phyloP scores from a whole-genome alignment of 345 rosid species.

The Eutrema heterophyllum region DNA sequence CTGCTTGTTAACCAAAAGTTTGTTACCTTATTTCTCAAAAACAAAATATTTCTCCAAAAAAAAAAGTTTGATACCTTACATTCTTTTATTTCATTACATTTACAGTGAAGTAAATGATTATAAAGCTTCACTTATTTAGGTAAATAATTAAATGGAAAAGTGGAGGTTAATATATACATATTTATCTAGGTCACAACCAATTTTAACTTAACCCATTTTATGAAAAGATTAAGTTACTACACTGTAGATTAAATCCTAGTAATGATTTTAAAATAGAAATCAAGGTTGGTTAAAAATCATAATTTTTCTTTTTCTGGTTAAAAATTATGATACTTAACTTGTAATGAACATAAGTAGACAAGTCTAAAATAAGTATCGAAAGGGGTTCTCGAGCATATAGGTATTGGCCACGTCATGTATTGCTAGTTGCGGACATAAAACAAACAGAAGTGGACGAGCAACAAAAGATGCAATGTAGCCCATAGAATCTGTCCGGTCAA shows the following conservation, averaged over 20 bases:
- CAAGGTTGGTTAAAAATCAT: neutral
- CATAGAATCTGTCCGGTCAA: conserved; percentile 36
- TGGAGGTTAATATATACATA: too few species aligned
- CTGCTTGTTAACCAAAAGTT: neutral
- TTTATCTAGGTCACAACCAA: too few species aligned
- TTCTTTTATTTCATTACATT: neutral
- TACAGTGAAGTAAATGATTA: neutral
- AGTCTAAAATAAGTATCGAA: conserved; percentile 8
- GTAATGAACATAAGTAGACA: conserved; percentile 26
- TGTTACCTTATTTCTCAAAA: neutral
- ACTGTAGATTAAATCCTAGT: neutral
- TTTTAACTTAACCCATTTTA: too few species aligned
- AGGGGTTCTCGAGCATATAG: conserved; percentile 6
- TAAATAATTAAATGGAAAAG: neutral
- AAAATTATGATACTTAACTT: neutral
- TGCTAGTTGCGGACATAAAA: conserved; percentile 30
- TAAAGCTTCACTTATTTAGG: neutral
- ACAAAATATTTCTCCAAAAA: too few species aligned
- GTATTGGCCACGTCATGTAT: conserved; percentile 16
- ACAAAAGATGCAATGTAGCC: conserved; percentile 30
- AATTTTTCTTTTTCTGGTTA: too few species aligned
- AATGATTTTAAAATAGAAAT: neutral
- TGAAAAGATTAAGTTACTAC: too few species aligned
- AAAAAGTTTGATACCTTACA: neutral
- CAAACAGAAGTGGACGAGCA: conserved; percentile 31